Evolutionary conservation across 805 yeast genomes (phyloP).

Genomic region (Candida cerambycidarum): DNA sequence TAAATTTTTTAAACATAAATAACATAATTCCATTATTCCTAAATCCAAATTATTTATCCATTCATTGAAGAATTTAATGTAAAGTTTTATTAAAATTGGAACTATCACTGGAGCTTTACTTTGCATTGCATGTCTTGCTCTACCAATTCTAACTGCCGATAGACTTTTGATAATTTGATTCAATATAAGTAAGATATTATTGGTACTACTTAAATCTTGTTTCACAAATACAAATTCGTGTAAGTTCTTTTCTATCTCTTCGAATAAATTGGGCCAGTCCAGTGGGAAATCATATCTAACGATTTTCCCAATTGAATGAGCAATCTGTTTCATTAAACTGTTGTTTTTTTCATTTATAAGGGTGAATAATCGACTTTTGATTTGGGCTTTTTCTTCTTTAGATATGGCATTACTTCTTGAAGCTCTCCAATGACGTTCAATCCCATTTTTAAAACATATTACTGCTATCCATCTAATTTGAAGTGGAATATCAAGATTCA

Average conservation of each 20-base stretch:
- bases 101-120: slow-evolving; percentile 63
- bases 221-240: slow-evolving; percentile 41
- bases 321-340: slow-evolving; percentile 78
- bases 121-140: slow-evolving; percentile 76
- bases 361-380: slow-evolving; percentile 57
- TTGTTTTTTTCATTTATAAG: slow-evolving; percentile 67
- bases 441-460: slow-evolving; percentile 84
- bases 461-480: slow-evolving; percentile 84
- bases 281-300: slow-evolving; percentile 82
- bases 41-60: slow-evolving; percentile 58
- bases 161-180: slow-evolving; percentile 78
- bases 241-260: slow-evolving; percentile 50
- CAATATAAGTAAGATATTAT: slow-evolving; percentile 63
- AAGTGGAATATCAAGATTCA: slow-evolving; percentile 55
- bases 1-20: slow-evolving; percentile 70
- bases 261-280: slow-evolving; percentile 83
- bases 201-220: slow-evolving; percentile 51
- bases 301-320: slow-evolving; percentile 76
- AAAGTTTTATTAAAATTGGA: slow-evolving; percentile 59
- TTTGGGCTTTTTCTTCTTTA: slow-evolving; percentile 68
- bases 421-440: slow-evolving; percentile 82
- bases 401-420: slow-evolving; percentile 51
- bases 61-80: slow-evolving; percentile 55
- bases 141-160: slow-evolving; percentile 77
- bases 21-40: slow-evolving; percentile 69